A percentile compares a stretch with the other conserved stretches of the same genome.
Conservation (phyloP, 139 green algal genomes). For the Chlamydomonas urium region DNA sequence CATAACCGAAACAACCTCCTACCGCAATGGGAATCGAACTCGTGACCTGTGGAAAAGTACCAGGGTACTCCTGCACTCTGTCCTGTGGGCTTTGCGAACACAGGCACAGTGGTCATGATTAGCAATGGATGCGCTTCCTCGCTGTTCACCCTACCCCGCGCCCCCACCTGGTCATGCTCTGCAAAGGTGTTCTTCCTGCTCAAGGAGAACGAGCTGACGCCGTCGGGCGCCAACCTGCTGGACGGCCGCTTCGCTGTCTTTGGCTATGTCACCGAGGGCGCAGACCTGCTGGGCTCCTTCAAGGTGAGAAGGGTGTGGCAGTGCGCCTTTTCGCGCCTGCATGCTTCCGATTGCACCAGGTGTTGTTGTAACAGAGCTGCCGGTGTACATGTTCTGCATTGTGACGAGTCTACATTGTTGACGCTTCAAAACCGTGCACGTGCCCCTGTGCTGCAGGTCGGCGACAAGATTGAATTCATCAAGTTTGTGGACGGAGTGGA, state of each 20-base stretch:
- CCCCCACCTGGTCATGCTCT: no score
- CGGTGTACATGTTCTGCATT: background rate
- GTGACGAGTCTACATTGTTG: background rate
- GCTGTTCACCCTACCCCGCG: no score
- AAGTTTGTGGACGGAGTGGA: constrained; percentile 72
- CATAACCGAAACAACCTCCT: no score
- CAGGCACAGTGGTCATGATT: no score
- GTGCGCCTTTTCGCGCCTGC: background rate
- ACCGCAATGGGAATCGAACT: no score
- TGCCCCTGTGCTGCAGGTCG: constrained; percentile 49
- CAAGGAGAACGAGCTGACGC: constrained; percentile 98
- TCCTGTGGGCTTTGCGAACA: no score
- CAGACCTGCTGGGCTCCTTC: constrained; percentile 49
- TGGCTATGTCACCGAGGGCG: constrained; percentile 84
- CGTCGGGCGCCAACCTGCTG: constrained; percentile 92
- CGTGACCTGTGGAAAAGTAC: no score
- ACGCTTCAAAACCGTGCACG: background rate
- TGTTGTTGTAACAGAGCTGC: background rate
- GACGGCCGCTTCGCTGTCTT: constrained; percentile 97
- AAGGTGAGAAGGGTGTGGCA: constrained; percentile 7
- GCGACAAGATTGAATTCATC: constrained; percentile 81
- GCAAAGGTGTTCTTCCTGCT: constrained; percentile 98
- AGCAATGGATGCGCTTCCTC: no score
- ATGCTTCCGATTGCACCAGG: background rate
- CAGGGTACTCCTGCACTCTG: background rate